Percentiles rank a stretch among this genome's conserved stretches.
phyloP scores from a whole-genome alignment of 257 asterid species.

The Ajuga chamaepitys region DNA sequence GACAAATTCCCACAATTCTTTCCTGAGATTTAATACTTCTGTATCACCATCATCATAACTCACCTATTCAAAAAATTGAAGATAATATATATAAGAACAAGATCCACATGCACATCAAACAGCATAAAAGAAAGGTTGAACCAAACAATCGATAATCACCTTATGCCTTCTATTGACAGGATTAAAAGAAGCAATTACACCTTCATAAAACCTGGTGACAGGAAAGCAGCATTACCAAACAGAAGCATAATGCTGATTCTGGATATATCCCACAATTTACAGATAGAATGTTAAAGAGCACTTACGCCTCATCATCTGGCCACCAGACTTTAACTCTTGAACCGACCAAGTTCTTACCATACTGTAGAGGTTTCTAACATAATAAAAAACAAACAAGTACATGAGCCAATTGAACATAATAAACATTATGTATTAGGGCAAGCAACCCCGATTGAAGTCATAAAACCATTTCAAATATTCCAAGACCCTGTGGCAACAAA shows the following conservation, averaged over 20 bases:
- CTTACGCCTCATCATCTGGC: conserved; percentile 2
- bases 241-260: background rate
- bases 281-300: background rate
- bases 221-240: background rate
- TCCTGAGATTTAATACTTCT: background rate
- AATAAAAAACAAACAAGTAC: background rate
- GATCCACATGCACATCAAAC: background rate
- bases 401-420: background rate
- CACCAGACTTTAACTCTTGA: conserved; percentile 3
- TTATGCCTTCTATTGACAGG: background rate
- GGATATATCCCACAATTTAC: background rate
- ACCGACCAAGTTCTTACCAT: conserved; percentile 1
- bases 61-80: background rate
- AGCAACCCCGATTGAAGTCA: background rate
- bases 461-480: background rate
- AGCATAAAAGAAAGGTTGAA: background rate
- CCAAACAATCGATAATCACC: background rate
- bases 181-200: background rate
- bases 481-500: background rate
- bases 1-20: background rate
- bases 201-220: conserved; percentile 8
- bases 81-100: background rate
- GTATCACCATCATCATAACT: background rate
- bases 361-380: background rate
- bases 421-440: background rate